Evolutionary conservation across 768 basidiomycete genomes (phyloP), one percentile per base, ranked within the genome.

Genomic region (Pulveroboletus sp.): DNA sequence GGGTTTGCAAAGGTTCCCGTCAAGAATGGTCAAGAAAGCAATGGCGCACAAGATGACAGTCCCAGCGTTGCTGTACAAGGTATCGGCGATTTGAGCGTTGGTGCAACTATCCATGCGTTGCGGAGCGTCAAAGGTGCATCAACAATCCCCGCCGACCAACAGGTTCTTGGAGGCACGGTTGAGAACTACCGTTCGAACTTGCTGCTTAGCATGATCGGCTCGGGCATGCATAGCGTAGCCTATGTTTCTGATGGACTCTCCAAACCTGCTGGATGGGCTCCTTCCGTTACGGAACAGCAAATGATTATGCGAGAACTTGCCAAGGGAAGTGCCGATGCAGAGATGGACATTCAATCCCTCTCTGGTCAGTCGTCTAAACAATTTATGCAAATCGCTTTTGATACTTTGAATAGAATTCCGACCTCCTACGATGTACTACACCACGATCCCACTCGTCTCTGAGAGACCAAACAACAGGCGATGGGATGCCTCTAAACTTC

Each of bases 1-100:
- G 95, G 93, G 7, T 98, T 93, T 65, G 95, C 95, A 49, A 90
- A 93, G 63, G 94, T 98, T 2, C 95, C 94, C 8, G 89, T 89
- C 65, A 95, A 93, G 73, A 86, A 85, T 55, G 84, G 85, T 18
- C 78, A 82, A 53, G 85, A 88, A 62, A 78, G 79, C 27, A 71
- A 69, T 39, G 73, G 76, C 38, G 75, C 72, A 35, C 72, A 78
- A 49, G 84, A 89, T 31, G 88, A 90, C 57, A 79, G 73, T 31
- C 68, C 78, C 10, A 81, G 74, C 49, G 75, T 85, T 39, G 78
- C 81, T 47, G 85, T 89, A 26, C 87, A 89, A 67, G 90, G 91
- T 27, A 76, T 90, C 27, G 89, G 89, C 27, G 88, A 92, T 57
- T 66, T 93, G 52, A 89, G 88, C 57, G 88, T 92, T 17, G 90